A percentile compares a stretch with the other conserved stretches of the same genome.
Conservation (phyloP, 768 basidiomycete species). For the Termitomyces sp. region DNA sequence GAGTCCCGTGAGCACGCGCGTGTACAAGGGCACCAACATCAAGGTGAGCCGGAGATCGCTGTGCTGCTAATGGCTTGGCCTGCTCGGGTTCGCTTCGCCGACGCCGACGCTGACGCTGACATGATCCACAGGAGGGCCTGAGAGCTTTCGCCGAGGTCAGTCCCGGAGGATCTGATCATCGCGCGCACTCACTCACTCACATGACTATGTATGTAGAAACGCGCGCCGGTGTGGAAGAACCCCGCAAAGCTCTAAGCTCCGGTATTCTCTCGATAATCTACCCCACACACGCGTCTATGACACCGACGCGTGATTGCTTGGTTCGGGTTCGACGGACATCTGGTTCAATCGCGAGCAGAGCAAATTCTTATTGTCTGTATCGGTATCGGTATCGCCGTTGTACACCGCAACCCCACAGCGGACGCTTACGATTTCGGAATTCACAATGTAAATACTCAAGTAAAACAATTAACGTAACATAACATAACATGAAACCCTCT, state of each 20-base stretch:
- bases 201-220: constrained; percentile 23
- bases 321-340: not conserved
- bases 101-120: constrained; percentile 1
- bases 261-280: not conserved
- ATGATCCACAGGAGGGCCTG: constrained; percentile 54
- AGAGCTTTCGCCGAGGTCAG: constrained; percentile 63
- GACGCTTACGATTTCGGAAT: no score
- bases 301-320: not conserved
- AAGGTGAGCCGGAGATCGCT: constrained; percentile 38
- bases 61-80: no score
- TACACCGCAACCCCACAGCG: no score
- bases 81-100: not conserved
- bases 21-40: constrained; percentile 64
- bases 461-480: no score
- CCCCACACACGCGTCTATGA: not conserved
- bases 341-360: no score
- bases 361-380: no score
- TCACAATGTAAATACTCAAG: no score
- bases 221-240: constrained; percentile 49
- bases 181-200: not conserved
- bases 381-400: no score
- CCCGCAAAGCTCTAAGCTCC: constrained; percentile 45
- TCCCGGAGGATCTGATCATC: constrained; percentile 1
- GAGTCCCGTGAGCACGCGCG: constrained; percentile 43
- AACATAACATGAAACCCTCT: no score